Conservation (phyloP, 2,329 filamentous ascomycete species). For the Beauveria pseudobassiana region DNA sequence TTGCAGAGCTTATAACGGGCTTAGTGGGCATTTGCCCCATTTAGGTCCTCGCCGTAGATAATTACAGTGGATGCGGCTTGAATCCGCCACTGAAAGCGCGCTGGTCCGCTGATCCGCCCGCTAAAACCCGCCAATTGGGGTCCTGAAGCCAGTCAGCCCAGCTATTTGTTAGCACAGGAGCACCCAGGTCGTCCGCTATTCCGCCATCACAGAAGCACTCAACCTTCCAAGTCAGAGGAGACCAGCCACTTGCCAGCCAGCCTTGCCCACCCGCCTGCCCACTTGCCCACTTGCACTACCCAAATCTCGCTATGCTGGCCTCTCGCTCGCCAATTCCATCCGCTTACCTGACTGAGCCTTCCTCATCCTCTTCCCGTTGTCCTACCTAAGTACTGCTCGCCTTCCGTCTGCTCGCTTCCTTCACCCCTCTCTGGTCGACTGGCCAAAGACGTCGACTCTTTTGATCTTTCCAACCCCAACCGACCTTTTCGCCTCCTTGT, state of each 20-base stretch:
- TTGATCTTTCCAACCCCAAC: neutral
- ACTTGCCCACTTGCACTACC: neutral
- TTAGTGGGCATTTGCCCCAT: neutral
- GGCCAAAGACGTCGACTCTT: neutral
- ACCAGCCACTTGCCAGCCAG: neutral
- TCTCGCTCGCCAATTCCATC: slow-evolving; percentile 1
- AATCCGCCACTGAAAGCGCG: neutral
- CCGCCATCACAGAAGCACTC: neutral
- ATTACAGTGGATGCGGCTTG: slow-evolving; percentile 1
- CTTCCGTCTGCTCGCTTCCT: slow-evolving; percentile 2
- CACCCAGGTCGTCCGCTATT: neutral
- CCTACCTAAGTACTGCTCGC: neutral
- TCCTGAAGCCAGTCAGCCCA: neutral
- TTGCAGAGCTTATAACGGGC: neutral
- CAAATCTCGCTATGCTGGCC: slow-evolving; percentile 3
- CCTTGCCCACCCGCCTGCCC: neutral
- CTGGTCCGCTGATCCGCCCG: neutral
- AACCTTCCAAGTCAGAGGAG: too few relatives aligned
- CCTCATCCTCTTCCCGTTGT: neutral
- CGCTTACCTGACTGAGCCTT: slow-evolving; percentile 4
- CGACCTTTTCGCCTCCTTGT: neutral
- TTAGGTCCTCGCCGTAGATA: neutral
- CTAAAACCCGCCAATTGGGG: neutral
- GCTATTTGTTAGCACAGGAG: neutral
- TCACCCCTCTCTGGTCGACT: neutral